Evolutionary conservation across 2,329 filamentous ascomycete species (phyloP), one percentile per base, ranked within the genome.

Genomic region (Penicillium capsulatum): DNA sequence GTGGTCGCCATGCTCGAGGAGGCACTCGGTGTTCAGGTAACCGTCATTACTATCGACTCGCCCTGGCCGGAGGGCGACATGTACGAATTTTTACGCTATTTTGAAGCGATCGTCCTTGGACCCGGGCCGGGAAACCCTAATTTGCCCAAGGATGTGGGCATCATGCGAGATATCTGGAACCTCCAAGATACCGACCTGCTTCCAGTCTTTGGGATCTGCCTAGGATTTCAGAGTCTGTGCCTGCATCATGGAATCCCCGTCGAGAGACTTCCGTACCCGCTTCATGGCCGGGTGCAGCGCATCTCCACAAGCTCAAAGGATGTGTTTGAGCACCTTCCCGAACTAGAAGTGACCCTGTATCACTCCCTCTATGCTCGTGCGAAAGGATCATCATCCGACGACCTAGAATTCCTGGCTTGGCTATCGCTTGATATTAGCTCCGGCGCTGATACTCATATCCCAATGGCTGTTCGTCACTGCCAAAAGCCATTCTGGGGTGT

Each of bases 111-210:
- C 15, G 84, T 97, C 34, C 86, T 88, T 49, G 91, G 92, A 0
- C 92, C 92, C 1, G 92, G 92, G 0, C 92, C 92, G 1, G 92
- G 92, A 7, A 81, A 86, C 56, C 88, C 91, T 0, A 75, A 75
- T 31, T 76, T 79, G 42, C 65, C 77, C 6, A 68, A 71, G n/a
- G 91, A 97, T 64, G 81, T 95, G 26, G 92, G 92, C 7, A 74
- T 92, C 29, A 92, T 95, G 69, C 74, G 72, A 38, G 69, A 80
- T 46, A 72, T 97, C 3, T 97, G 90, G 88, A 66, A 67, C 34
- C 69, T 91, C 11, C 65, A 71, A 2, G 72, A 76, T 2, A 66
- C 73, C 3, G 63, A 81, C 11, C 48, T 81, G 8, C 53, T 94
- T 2, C 92, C 92, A 0, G 82, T 94, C 0, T 71, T 98, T 22